Base-by-base conservation (phyloP, 371 early-diverging fungal species). In the Mortierella polycephala region DNA sequence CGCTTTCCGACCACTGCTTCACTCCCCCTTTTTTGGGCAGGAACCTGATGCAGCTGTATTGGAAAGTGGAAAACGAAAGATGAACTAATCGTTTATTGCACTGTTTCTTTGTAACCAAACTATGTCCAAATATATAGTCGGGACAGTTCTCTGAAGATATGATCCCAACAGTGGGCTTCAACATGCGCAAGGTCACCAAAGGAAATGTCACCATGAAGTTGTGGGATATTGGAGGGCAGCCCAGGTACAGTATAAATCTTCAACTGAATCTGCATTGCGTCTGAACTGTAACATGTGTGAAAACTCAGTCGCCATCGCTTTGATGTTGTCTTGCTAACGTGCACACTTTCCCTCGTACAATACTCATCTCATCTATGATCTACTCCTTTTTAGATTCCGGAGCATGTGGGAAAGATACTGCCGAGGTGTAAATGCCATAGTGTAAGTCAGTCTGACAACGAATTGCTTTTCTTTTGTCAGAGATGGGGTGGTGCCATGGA, bases 151-250 rank as follows among this genome's bases (percentile, higher is more conserved):
- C 90, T 16, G 98, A 98, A 85, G 98, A 98, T 77, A 90, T 94
- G 88, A 98, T 98, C 66, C 98, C 99, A 2, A 99, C 99, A 7
- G 96, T 99, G 40, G 99, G 99, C 3, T 99, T 98, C 85, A 98
- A 98, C 82, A 98, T 99, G 98, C 91, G 98, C 82, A 98, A 93
- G 77, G 93, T 94, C 41, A 93, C 94, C 58, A 95, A 94, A 81
- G 96, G 95, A 61, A 94, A 90, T 66, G 96, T 97, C 50, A 96
- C 97, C 11, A 97, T 98, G 96, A 98, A 98, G 81, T 84, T 99
- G 63, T 99, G 99, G 98, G 99, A 99, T 85, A 92, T 98, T 83
- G 99, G 99, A 60, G 99, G 99, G 8, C 98, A 99, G 82, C 95
- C 98, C 55, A 86, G 96, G 67, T 96, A 96, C 85, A 45, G 61